Conservation (phyloP, 371 early-diverging fungal species). For the Mortierella sp. region DNA sequence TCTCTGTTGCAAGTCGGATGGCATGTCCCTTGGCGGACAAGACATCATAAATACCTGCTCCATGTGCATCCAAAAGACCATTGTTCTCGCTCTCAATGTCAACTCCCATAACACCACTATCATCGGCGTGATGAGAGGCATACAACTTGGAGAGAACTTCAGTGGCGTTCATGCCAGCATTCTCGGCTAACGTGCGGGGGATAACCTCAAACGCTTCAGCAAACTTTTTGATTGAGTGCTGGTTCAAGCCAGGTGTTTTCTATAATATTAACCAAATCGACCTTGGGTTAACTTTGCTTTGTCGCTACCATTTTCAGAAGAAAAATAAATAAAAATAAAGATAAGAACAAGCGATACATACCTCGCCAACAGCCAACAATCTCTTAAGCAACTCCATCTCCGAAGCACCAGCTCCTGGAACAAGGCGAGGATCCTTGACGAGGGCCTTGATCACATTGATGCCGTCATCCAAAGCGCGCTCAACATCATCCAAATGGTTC, state of each 20-base stretch:
- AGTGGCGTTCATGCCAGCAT: slow-evolving; percentile 96
- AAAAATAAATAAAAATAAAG: not conserved
- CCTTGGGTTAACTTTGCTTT: not conserved
- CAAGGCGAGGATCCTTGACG: slow-evolving; percentile 87
- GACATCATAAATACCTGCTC: slow-evolving; percentile 84
- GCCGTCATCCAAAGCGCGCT: slow-evolving; percentile 98
- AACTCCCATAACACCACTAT: slow-evolving; percentile 59
- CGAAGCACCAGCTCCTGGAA: slow-evolving; percentile 96
- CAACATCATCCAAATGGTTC: slow-evolving; percentile 97
- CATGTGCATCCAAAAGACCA: slow-evolving; percentile 83
- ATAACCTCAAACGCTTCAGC: slow-evolving; percentile 97
- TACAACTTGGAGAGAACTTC: slow-evolving; percentile 93
- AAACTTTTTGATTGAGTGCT: slow-evolving; percentile 96
- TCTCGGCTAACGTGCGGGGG: slow-evolving; percentile 96
- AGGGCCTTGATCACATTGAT: slow-evolving; percentile 97
- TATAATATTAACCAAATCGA: slow-evolving; percentile 19
- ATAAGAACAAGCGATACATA: slow-evolving; percentile 5
- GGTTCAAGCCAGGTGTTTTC: slow-evolving; percentile 95
- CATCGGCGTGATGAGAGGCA: slow-evolving; percentile 91
- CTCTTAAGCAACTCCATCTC: slow-evolving; percentile 94
- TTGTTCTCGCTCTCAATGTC: slow-evolving; percentile 74
- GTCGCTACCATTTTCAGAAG: not conserved
- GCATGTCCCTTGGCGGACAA: slow-evolving; percentile 89
- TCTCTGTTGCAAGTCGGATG: slow-evolving; percentile 90
- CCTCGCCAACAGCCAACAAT: slow-evolving; percentile 76